A percentile compares a stretch with the other conserved stretches of the same genome.
phyloP scores from a whole-genome alignment of 1,139 yeast species.

The Petasospora fabianii region DNA sequence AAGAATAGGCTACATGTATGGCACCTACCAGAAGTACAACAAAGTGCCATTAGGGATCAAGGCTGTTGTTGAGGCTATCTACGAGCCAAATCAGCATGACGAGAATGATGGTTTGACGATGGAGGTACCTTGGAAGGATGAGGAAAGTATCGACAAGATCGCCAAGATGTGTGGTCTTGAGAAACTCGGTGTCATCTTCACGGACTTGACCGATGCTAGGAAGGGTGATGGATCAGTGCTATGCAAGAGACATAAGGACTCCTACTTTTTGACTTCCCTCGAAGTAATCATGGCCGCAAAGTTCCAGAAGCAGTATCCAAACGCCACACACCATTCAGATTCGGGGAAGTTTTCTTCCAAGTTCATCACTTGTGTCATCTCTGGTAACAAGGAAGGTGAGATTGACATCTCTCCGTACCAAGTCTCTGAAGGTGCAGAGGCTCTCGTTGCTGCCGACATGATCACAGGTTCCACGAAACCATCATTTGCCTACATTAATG shows the following conservation, averaged over 20 bases:
- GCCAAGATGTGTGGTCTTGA: slow-evolving; percentile 60
- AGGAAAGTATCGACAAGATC: slow-evolving; percentile 47
- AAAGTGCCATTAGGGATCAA: slow-evolving; percentile 89
- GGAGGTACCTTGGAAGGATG: slow-evolving; percentile 53
- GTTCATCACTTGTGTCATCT: slow-evolving; percentile 87
- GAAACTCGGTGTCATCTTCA: slow-evolving; percentile 80
- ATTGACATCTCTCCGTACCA: slow-evolving; percentile 92
- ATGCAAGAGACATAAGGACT: slow-evolving; percentile 89
- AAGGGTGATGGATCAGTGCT: slow-evolving; percentile 82
- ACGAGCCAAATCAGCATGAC: slow-evolving; percentile 88
- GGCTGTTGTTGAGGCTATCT: slow-evolving; percentile 89
- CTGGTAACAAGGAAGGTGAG: slow-evolving; percentile 83
- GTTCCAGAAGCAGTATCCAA: slow-evolving; percentile 68
- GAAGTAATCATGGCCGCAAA: slow-evolving; percentile 86
- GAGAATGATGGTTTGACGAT: slow-evolving; percentile 83
- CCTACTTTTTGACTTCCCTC: slow-evolving; percentile 81
- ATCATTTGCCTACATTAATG: slow-evolving; percentile 76
- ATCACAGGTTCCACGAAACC: slow-evolving; percentile 91
- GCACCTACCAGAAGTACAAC: slow-evolving; percentile 72
- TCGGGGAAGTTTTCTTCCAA: slow-evolving; percentile 77
- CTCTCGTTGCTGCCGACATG: slow-evolving; percentile 79
- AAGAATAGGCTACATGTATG: slow-evolving; percentile 81
- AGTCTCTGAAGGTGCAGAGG: slow-evolving; percentile 85
- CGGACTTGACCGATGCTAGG: slow-evolving; percentile 89
- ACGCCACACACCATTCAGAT: slow-evolving; percentile 59